Conservation (phyloP, 352 stramenopile species). For the Pythium aristosporum region DNA sequence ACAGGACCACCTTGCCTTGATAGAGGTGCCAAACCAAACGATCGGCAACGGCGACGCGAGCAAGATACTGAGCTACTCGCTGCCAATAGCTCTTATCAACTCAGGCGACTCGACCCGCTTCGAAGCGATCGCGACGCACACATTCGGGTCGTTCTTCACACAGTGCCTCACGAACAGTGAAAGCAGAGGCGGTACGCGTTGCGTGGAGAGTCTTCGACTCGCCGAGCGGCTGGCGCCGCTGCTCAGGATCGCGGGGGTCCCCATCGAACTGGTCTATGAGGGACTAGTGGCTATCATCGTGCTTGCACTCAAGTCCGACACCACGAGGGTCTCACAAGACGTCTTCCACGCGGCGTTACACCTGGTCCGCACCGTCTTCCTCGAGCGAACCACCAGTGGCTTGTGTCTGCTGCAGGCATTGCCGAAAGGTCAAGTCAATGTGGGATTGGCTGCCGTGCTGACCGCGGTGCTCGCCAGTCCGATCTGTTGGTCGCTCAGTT, state of each 20-base stretch:
- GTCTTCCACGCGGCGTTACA: conserved; percentile 46
- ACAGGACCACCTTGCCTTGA: conserved; percentile 19
- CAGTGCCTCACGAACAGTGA: conserved; percentile 33
- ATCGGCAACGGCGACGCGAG: not conserved
- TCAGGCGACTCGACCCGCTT: conserved; percentile 8
- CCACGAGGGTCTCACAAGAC: not conserved
- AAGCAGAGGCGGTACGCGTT: not conserved
- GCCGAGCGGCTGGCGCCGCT: conserved; percentile 33
- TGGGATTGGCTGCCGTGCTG: conserved; percentile 31
- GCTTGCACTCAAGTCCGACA: conserved; percentile 24
- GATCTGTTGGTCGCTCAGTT: conserved; percentile 35
- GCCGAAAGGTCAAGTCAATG: conserved; percentile 16
- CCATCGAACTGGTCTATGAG: conserved; percentile 36
- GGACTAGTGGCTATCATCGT: conserved; percentile 39
- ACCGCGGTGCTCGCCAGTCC: conserved; percentile 28
- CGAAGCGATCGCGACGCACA: conserved; percentile 37
- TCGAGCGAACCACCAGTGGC: conserved; percentile 2
- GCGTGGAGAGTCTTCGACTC: conserved; percentile 24
- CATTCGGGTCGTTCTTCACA: conserved; percentile 54
- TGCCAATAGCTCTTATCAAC: conserved; percentile 7
- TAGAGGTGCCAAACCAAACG: not conserved
- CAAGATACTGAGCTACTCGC: not conserved
- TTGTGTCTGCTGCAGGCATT: conserved; percentile 9
- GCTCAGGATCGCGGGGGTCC: conserved; percentile 24
- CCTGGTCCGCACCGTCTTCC: conserved; percentile 43